Evolutionary conservation across 2,329 filamentous ascomycete genomes (phyloP).

Genomic region (Colletotrichum truncatum): DNA sequence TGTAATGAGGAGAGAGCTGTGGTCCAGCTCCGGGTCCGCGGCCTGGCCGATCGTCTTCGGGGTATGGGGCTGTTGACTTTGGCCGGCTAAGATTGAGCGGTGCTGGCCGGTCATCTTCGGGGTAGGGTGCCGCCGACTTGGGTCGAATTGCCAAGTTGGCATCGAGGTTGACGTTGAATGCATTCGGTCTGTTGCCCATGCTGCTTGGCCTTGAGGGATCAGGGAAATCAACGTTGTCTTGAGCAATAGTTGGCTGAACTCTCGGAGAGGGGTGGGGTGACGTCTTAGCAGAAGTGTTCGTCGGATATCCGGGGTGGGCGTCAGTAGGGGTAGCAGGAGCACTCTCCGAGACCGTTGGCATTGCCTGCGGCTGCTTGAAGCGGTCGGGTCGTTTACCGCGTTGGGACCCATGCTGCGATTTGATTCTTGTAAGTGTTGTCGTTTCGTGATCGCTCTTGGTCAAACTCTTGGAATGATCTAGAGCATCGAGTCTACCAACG

Average conservation of each 20-base stretch:
- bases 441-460: slow-evolving; percentile 94
- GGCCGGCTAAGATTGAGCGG: slow-evolving; percentile 55
- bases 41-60: slow-evolving; percentile 55
- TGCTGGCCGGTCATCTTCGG: slow-evolving; percentile 70
- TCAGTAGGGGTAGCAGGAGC: slow-evolving; percentile 40
- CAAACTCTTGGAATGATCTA: slow-evolving; percentile 83
- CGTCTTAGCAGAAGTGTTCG: slow-evolving; percentile 41
- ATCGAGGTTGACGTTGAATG: slow-evolving; percentile 62
- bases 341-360: slow-evolving; percentile 61
- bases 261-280: slow-evolving; percentile 55
- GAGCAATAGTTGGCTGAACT: slow-evolving; percentile 46
- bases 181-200: slow-evolving; percentile 50
- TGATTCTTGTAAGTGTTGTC: slow-evolving; percentile 88
- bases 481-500: slow-evolving; percentile 80
- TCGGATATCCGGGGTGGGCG: slow-evolving; percentile 27
- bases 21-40: slow-evolving; percentile 38
- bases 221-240: slow-evolving; percentile 53
- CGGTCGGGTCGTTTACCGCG: slow-evolving; percentile 68
- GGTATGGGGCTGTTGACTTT: slow-evolving; percentile 60
- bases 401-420: slow-evolving; percentile 78
- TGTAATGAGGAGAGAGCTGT: slow-evolving; percentile 50
- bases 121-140: slow-evolving; percentile 73
- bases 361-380: slow-evolving; percentile 56
- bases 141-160: slow-evolving; percentile 49
- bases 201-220: slow-evolving; percentile 54